phyloP scores from a whole-genome alignment of 129 eudicot species.

The Apium graveolens region DNA sequence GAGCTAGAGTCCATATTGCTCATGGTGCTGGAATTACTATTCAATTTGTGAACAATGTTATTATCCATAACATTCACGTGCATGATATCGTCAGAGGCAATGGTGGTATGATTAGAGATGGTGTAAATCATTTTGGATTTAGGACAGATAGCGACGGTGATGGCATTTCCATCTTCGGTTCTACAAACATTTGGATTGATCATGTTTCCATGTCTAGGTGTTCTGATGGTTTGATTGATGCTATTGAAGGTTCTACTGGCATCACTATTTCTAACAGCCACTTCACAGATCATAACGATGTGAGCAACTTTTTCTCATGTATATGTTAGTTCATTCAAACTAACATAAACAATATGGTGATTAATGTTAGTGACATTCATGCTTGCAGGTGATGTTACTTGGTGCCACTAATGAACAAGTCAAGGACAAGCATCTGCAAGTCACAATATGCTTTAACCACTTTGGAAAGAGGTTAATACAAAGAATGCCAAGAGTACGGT shows the following conservation, averaged over 20 bases:
- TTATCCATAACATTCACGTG: conserved; percentile 44
- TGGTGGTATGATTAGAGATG: conserved; percentile 65
- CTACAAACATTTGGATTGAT: conserved; percentile 63
- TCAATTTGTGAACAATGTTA: conserved; percentile 45
- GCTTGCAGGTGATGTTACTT: conserved; percentile 54
- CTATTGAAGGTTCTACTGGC: conserved; percentile 58
- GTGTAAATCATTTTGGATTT: conserved; percentile 42
- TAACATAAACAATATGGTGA: background rate
- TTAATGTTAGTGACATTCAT: background rate
- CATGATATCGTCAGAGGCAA: conserved; percentile 32
- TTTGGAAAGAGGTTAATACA: conserved; percentile 80
- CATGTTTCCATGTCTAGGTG: conserved; percentile 57
- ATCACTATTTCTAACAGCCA: conserved; percentile 76
- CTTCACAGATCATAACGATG: conserved; percentile 65
- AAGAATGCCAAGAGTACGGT: conserved; percentile 75
- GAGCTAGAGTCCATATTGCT: conserved; percentile 46
- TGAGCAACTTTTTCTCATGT: background rate
- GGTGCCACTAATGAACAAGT: conserved; percentile 58
- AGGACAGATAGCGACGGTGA: conserved; percentile 74
- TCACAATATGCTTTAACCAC: conserved; percentile 70
- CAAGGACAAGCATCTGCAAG: conserved; percentile 42
- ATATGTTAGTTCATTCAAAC: no score
- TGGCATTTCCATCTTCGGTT: conserved; percentile 54
- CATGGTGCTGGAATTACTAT: conserved; percentile 71
- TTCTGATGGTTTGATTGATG: conserved; percentile 64